Conservation (phyloP, 441 rosid species). For the Populus tomentosa region DNA sequence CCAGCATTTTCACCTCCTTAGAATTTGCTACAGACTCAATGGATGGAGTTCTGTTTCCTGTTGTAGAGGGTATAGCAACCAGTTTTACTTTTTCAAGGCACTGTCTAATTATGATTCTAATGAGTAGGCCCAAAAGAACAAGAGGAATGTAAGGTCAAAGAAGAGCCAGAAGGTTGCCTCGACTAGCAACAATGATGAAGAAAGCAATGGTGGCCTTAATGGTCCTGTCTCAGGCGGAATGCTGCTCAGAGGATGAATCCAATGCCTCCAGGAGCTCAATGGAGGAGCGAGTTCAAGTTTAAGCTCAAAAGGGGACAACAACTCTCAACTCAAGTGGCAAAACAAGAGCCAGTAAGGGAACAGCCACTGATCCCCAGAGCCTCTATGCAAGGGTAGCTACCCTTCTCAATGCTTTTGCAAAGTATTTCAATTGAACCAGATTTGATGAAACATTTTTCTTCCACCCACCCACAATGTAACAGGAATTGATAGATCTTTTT, state of each 20-base stretch:
- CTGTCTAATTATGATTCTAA: slow-evolving; percentile 12
- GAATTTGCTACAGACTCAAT: background rate
- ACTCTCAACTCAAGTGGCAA: slow-evolving; percentile 48
- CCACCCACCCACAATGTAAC: background rate
- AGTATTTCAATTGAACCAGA: background rate
- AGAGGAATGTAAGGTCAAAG: slow-evolving; percentile 41
- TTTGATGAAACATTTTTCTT: background rate
- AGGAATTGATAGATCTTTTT: slow-evolving; percentile 5
- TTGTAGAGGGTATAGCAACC: background rate
- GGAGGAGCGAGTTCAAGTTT: slow-evolving; percentile 30
- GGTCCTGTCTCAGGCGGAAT: slow-evolving; percentile 38
- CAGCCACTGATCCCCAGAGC: slow-evolving; percentile 76
- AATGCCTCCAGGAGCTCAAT: slow-evolving; percentile 35
- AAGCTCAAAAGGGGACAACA: slow-evolving; percentile 28
- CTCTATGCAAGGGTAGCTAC: slow-evolving; percentile 62
- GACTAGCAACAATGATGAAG: slow-evolving; percentile 32
- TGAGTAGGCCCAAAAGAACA: slow-evolving; percentile 35
- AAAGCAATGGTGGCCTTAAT: slow-evolving; percentile 20
- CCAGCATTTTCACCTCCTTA: background rate
- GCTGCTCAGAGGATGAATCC: slow-evolving; percentile 58
- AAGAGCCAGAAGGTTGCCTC: slow-evolving; percentile 34
- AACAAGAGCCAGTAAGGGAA: slow-evolving; percentile 50
- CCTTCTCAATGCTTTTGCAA: background rate
- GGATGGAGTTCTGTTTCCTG: background rate
- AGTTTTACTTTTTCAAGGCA: background rate